Percentiles rank a stretch among this genome's conserved stretches.
Evolutionary conservation across 2,329 filamentous ascomycete genomes (phyloP).

Genomic region (Stachybotrys chartarum): DNA sequence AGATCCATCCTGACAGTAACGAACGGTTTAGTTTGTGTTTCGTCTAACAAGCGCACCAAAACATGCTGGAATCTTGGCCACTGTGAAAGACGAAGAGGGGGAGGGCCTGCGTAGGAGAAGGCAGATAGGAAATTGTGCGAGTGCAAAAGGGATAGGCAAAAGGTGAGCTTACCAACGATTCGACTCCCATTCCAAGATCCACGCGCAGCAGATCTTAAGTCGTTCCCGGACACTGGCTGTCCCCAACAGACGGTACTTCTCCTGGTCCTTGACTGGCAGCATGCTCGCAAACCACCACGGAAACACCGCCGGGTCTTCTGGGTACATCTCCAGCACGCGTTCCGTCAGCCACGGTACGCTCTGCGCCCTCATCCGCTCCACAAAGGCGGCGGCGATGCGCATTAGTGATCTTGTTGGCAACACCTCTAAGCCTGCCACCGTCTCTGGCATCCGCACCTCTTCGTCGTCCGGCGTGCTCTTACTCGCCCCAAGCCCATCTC

Average conservation of each 20-base stretch:
- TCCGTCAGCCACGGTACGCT: conserved; percentile 70
- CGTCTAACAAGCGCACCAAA: not conserved
- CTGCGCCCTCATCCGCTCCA: conserved; percentile 58
- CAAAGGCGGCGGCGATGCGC: conserved; percentile 57
- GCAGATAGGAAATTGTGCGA: not conserved
- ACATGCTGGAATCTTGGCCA: not conserved
- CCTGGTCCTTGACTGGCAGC: conserved; percentile 66
- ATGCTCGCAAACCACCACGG: conserved; percentile 89
- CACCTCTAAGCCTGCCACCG: conserved; percentile 10
- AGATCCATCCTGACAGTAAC: conserved; percentile 15
- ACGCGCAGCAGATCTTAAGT: conserved; percentile 73
- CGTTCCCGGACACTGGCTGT: conserved; percentile 72
- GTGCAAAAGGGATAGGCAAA: not conserved
- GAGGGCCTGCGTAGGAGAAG: not conserved
- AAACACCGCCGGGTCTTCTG: conserved; percentile 67
- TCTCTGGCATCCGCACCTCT: conserved; percentile 7
- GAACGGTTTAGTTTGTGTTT: conserved; percentile 10
- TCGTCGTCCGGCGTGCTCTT: not conserved
- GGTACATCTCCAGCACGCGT: conserved; percentile 63
- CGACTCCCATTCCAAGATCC: conserved; percentile 67
- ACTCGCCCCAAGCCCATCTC: not conserved
- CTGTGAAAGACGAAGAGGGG: not conserved
- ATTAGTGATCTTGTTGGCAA: conserved; percentile 69
- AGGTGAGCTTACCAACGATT: conserved; percentile 58
- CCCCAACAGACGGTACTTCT: conserved; percentile 70